A percentile compares a stretch with the other conserved stretches of the same genome.
phyloP scores from a whole-genome alignment of 2,329 filamentous ascomycete genomes.

The Pseudocercospora fijiensis region DNA sequence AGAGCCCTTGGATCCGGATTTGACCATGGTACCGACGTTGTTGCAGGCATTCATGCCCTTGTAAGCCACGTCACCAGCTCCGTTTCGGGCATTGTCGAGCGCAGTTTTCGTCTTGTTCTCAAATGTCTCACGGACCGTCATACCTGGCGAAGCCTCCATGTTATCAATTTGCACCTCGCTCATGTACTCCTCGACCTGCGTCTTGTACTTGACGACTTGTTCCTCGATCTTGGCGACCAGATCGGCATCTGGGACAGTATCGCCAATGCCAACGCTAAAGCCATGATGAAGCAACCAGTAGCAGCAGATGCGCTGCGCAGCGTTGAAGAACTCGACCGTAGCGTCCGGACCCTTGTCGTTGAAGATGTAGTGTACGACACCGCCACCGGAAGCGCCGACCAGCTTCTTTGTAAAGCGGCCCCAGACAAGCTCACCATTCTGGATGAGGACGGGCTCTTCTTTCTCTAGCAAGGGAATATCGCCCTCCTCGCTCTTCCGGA shows the following conservation, averaged over 20 bases:
- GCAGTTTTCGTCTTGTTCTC: constrained; percentile 95
- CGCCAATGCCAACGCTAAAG: constrained; percentile 97
- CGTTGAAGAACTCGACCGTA: constrained; percentile 94
- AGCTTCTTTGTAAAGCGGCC: constrained; percentile 91
- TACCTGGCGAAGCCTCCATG: constrained; percentile 90
- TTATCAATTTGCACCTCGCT: constrained; percentile 77
- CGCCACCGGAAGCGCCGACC: constrained; percentile 83
- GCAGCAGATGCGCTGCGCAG: constrained; percentile 88
- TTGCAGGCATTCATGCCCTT: constrained; percentile 92
- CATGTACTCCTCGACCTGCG: constrained; percentile 73
- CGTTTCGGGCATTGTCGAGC: constrained; percentile 92
- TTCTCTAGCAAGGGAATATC: constrained; percentile 40
- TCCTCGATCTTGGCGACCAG: constrained; percentile 84
- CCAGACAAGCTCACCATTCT: constrained; percentile 84
- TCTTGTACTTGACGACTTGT: constrained; percentile 78
- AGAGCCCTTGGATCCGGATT: constrained; percentile 95
- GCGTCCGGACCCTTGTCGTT: constrained; percentile 86
- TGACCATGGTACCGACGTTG: constrained; percentile 94
- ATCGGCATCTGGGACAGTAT: constrained; percentile 85
- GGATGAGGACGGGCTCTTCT: constrained; percentile 69
- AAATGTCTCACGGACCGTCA: constrained; percentile 98
- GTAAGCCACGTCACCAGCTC: constrained; percentile 88
- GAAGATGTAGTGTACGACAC: constrained; percentile 93
- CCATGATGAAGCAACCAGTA: constrained; percentile 97
- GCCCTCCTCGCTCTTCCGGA: constrained; percentile 52